Conservation (phyloP, 148 eudicot species). For the Silene conica region DNA sequence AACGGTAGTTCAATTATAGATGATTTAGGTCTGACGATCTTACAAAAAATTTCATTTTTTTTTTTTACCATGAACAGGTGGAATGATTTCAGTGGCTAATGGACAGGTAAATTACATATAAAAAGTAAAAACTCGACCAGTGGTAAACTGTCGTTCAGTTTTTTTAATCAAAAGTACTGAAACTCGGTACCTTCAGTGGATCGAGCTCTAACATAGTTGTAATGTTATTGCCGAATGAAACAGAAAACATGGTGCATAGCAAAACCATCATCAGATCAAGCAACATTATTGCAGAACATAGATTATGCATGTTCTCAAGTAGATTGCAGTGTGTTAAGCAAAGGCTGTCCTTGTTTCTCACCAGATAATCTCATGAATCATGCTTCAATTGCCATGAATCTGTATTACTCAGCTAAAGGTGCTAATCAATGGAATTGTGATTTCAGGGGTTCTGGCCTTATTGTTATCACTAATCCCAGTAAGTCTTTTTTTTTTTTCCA, state of each 20-base stretch:
- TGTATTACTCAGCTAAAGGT: constrained; percentile 58
- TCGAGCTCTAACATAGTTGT: not conserved
- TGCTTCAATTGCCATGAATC: constrained; percentile 79
- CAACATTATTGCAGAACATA: constrained; percentile 41
- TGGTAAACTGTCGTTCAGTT: no score
- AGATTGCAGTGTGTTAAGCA: constrained; percentile 50
- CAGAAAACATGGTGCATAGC: constrained; percentile 93
- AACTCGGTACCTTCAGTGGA: no score
- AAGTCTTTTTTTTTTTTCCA: constrained; percentile 18
- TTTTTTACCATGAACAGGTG: constrained; percentile 29
- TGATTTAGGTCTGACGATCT: no score
- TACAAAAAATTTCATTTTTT: no score
- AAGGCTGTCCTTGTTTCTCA: constrained; percentile 46
- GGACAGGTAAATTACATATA: constrained; percentile 36
- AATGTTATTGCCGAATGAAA: not conserved
- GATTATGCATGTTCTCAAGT: constrained; percentile 67
- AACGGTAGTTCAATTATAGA: no score
- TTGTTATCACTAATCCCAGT: constrained; percentile 67
- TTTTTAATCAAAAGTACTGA: no score
- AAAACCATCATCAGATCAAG: constrained; percentile 55
- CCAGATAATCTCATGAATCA: constrained; percentile 65
- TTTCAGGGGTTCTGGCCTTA: constrained; percentile 55
- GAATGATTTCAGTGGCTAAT: constrained; percentile 25
- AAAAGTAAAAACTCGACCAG: no score
- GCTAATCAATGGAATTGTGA: constrained; percentile 61